Percentiles rank a stretch among this genome's conserved stretches.
phyloP scores from a whole-genome alignment of 1,284 basidiomycete species.

The Acaromyces ingoldii region DNA sequence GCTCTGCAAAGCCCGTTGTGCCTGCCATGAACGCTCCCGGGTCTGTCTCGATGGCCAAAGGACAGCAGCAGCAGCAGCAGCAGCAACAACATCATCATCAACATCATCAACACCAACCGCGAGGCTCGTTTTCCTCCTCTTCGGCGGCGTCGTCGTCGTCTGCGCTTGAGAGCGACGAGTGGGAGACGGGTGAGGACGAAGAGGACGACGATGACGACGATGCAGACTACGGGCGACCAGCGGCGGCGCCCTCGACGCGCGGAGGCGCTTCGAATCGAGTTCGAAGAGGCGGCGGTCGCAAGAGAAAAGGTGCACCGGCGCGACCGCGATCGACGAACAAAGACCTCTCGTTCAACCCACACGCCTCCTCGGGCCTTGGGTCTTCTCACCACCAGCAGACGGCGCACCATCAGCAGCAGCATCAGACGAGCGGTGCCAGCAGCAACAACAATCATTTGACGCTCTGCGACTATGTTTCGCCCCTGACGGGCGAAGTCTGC shows the following conservation, averaged over 20 bases:
- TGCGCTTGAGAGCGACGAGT: constrained; percentile 13
- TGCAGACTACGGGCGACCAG: constrained; percentile 6
- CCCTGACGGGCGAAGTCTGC: constrained; percentile 34
- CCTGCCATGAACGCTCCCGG: neutral
- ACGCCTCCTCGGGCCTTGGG: too few relatives aligned
- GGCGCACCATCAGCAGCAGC: too few relatives aligned
- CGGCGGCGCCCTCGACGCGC: neutral
- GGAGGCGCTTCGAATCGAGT: constrained; percentile 2
- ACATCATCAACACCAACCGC: neutral
- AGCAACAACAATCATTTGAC: neutral
- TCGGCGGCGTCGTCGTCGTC: neutral
- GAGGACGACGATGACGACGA: constrained; percentile 17
- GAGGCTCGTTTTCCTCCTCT: neutral
- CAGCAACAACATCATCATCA: too few relatives aligned
- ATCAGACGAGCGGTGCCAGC: neutral
- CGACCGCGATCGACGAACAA: neutral
- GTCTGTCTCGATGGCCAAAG: neutral
- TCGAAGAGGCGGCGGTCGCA: constrained; percentile 3
- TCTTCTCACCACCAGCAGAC: too few relatives aligned
- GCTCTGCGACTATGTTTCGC: constrained; percentile 46
- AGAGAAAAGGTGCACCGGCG: neutral
- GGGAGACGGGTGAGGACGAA: constrained; percentile 20
- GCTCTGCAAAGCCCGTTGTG: constrained; percentile 29
- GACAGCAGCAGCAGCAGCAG: neutral
- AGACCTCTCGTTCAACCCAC: too few relatives aligned